phyloP scores from a whole-genome alignment of 208 protist species.

The Novymonas esmeraldas region DNA sequence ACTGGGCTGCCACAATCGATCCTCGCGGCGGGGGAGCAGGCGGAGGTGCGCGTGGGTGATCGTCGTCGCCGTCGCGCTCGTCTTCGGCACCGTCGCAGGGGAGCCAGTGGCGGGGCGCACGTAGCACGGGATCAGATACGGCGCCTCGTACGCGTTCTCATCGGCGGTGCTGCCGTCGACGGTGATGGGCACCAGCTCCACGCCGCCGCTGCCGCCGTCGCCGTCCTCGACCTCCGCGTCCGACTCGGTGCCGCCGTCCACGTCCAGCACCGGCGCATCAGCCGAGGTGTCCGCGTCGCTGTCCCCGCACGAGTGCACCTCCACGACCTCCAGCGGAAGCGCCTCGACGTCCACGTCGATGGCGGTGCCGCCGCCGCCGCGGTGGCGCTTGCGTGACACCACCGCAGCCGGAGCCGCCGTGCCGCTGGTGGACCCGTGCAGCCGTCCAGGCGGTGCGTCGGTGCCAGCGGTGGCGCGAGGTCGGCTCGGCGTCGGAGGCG shows the following conservation, averaged over 20 bases:
- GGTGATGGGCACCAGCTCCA: neutral
- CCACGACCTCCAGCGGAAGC: conserved; percentile 17
- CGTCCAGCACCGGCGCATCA: conserved; percentile 10
- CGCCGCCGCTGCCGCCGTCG: neutral
- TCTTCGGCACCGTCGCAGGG: conserved; percentile 4
- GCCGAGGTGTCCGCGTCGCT: conserved; percentile 11
- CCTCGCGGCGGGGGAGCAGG: conserved; percentile 72
- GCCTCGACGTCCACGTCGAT: conserved; percentile 40
- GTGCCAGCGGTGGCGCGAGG: too few relatives aligned
- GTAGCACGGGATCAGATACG: conserved; percentile 30
- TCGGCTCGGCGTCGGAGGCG: too few relatives aligned
- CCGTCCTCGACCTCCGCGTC: neutral
- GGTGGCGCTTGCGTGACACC: conserved; percentile 31
- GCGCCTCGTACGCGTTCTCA: conserved; percentile 15
- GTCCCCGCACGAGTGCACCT: conserved; percentile 12
- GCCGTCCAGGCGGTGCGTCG: too few relatives aligned
- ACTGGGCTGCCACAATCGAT: conserved; percentile 74
- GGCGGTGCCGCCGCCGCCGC: conserved; percentile 10
- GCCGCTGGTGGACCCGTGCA: too few relatives aligned
- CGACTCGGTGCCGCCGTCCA: conserved; percentile 7
- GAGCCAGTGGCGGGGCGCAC: conserved; percentile 6
- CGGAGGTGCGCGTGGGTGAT: conserved; percentile 37
- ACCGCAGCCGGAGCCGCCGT: too few relatives aligned
- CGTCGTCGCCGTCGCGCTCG: neutral
- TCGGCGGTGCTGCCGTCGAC: conserved; percentile 6